Evolutionary conservation across 441 rosid genomes (phyloP), one percentile per base, ranked within the genome.

Genomic region (Pelargonium cotyledonis): DNA sequence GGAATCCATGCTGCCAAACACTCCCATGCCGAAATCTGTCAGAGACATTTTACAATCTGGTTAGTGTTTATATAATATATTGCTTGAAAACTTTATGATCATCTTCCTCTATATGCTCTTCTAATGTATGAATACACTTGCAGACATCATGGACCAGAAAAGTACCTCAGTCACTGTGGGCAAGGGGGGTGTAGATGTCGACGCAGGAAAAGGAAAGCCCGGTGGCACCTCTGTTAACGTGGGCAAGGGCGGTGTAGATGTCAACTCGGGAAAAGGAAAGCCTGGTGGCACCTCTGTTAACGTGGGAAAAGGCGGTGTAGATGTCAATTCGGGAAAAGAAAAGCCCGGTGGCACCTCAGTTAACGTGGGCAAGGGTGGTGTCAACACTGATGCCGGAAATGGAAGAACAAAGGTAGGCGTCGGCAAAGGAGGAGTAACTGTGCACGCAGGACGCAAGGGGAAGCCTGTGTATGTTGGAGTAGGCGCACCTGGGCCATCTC

Each of bases 141-240:
- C 78, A 87, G 96, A 83, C 71, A 76, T 77, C 7, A 21, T 44
- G 69, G 87, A 82, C 44, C 88, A 84, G 26, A 85, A 87, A 78
- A 71, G 85, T 68, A 88, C 91, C 40, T 70, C 77, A 7, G 65
- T 61, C 31, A 31, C 14, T 0, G 79, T 73, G 5, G 82, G 82
- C 5, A 78, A 81, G 26, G 85, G 84, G 0, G 81, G 71, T 15
- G 71, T 62, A n/a, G 53, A 10, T 9, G 72, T 69, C 12, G 10
- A 69, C 38, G 18, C 65, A 2, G 49, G 63, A 58, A 38, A 58
- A 15, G 65, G 71, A 19, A 57, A 57, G 15, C 65, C 47, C 0
- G 71, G 64, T 2, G 65, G 69, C 69, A 64, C 66, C 66, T 35
- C 47, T 64, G 66, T 64, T 10, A 29, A 10, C 0, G 79, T 75